These are phyloP conservation scores for Corniculantispora saksenae DNA, from an alignment of 2,329 filamentous ascomycete genomes.

Conservation along the genomic window DNA sequence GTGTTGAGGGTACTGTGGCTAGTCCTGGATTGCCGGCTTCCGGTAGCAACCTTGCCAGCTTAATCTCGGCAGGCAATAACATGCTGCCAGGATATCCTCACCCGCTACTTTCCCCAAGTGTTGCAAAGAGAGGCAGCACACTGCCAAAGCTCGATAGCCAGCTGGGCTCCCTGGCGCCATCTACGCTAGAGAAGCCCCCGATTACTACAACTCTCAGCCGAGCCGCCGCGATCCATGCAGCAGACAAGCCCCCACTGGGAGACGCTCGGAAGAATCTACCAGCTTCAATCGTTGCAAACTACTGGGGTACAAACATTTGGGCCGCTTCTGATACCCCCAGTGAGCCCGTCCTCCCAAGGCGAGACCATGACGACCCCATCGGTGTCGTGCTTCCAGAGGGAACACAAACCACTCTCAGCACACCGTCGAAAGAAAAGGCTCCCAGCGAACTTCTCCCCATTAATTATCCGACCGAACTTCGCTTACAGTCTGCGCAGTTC, in stretches of 20 bases:
- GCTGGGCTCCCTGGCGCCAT: constrained; percentile 71
- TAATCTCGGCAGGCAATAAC: constrained; percentile 83
- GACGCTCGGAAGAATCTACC: constrained; percentile 74
- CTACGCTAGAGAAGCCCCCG: constrained; percentile 80
- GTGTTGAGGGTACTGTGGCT: constrained; percentile 36
- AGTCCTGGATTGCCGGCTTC: constrained; percentile 40
- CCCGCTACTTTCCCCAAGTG: constrained; percentile 32
- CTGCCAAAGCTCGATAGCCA: constrained; percentile 46
- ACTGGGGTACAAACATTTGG: constrained; percentile 91
- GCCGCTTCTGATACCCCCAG: constrained; percentile 31
- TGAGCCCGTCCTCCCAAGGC: constrained; percentile 34
- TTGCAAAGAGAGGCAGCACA: constrained; percentile 31
- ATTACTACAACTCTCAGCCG: constrained; percentile 84
- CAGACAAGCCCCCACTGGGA: constrained; percentile 68
- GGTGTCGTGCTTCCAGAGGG: constrained; percentile 40
- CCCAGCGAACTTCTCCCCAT: constrained; percentile 62
- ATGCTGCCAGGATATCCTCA: constrained; percentile 64
- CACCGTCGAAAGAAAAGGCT: constrained; percentile 33
- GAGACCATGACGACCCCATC: constrained; percentile 43
- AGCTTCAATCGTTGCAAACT: constrained; percentile 84
- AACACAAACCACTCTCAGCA: constrained; percentile 31
- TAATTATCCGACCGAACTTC: constrained; percentile 80
- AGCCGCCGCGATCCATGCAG: constrained; percentile 77
- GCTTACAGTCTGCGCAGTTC: constrained; percentile 90
- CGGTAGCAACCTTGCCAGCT: constrained; percentile 73